Evolutionary conservation across 2,329 filamentous ascomycete species (phyloP), one percentile per base, ranked within the genome.

Genomic region (Fusarium pseudoanthophilum): DNA sequence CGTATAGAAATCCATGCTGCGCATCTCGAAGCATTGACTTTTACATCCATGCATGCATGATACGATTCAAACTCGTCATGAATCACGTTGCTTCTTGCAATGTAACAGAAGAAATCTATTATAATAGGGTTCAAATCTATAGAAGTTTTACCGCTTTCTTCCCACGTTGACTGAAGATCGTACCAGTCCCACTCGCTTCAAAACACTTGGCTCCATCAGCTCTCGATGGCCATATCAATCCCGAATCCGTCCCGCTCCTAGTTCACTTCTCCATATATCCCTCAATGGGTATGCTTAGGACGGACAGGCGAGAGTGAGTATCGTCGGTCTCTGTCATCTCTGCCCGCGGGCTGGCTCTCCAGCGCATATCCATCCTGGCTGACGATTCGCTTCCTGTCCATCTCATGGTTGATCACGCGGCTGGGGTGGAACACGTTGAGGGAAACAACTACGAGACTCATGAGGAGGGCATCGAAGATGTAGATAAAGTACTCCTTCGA

Each of bases 391-490:
- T 76, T 78, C 28, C 60, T 64, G 13, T 69, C 67, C 26, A 48
- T 48, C 5, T 67, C 46, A 16, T 63, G 55, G 48, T 77, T 78
- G 46, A 78, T 67, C n/a, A 78, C 77, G 6, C 74, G 68, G 55
- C 77, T 78, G 6, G 77, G 75, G 46, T 78, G 77, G 69, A 78
- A 78, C 67, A 59, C 67, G 63, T 78, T 78, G 64, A 78, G 75
- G 4, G 79, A 74, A 16, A 78, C 24, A 2, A 71, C 65, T 32
- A 78, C 77, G 20, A 78, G 42, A 13, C 69, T 51, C 82, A 84
- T 84, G 11, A 82, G 77, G 15, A 77, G 20, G 5, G 82, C 81
- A 67, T 84, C 83, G 28, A 84, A 83, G 21, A 83, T 57, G 57
- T 84, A 84, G 21, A 83, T 68, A 46, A 75, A 81, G 40, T 70